These are phyloP conservation scores for Alternaria conjuncta DNA, from an alignment of 2,329 filamentous ascomycete species.

Conservation along the genomic window DNA sequence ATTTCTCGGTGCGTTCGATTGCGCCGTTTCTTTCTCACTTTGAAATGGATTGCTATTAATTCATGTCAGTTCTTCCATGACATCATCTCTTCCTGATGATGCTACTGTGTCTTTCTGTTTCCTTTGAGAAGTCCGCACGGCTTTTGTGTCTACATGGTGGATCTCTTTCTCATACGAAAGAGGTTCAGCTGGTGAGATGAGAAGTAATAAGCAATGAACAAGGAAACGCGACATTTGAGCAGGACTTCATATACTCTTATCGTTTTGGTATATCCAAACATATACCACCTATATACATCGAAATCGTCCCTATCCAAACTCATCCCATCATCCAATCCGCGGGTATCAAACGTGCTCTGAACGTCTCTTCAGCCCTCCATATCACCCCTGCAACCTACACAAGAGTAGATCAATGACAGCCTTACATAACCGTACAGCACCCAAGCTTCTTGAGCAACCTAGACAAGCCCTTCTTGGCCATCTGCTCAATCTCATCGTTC, in stretches of 20 bases:
- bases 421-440: slow-evolving; percentile 78
- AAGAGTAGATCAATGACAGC: neutral
- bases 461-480: slow-evolving; percentile 66
- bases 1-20: neutral
- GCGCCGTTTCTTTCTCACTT: neutral
- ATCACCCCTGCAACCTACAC: neutral
- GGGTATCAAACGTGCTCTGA: neutral
- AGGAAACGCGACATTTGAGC: neutral
- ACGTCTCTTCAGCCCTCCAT: neutral
- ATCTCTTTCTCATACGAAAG: neutral
- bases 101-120: neutral
- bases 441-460: slow-evolving; percentile 67
- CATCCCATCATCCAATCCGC: neutral
- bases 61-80: neutral
- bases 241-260: neutral
- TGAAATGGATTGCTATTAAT: neutral
- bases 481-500: slow-evolving; percentile 64
- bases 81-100: neutral
- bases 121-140: neutral
- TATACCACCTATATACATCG: neutral
- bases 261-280: neutral
- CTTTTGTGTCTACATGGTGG: neutral
- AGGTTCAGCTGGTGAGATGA: neutral
- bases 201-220: neutral
- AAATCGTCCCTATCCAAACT: neutral